Conservation (phyloP, 108 stramenopile genomes). For the Discostella stelligeroides region DNA sequence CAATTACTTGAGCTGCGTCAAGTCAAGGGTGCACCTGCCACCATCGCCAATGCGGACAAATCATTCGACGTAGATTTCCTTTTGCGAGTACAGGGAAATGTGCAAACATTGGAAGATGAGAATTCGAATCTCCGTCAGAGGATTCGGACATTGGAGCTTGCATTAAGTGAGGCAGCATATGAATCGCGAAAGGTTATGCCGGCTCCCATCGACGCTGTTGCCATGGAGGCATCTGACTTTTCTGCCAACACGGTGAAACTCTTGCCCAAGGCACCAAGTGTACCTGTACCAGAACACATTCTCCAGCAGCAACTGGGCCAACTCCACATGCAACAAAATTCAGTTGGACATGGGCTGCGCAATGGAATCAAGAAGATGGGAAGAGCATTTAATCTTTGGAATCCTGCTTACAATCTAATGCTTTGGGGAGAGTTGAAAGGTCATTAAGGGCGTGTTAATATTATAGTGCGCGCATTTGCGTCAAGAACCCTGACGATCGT, state of each 20-base stretch:
- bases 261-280: slow-evolving; percentile 29
- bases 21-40: background rate
- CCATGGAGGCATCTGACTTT: slow-evolving; percentile 4
- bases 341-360: slow-evolving; percentile 15
- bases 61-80: background rate
- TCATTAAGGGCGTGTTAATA: background rate
- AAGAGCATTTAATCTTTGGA: slow-evolving; percentile 32
- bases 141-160: slow-evolving; percentile 31
- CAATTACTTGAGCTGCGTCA: slow-evolving; percentile 14
- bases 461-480: background rate
- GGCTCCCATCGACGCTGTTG: background rate
- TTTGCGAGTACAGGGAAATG: background rate
- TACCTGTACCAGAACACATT: slow-evolving; percentile 22
- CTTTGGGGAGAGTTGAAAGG: slow-evolving; percentile 16
- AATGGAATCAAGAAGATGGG: slow-evolving; percentile 27
- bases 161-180: slow-evolving; percentile 40
- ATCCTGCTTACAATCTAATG: slow-evolving; percentile 24
- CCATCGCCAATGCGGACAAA: background rate
- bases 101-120: slow-evolving; percentile 19
- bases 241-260: background rate
- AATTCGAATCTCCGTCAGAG: slow-evolving; percentile 25
- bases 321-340: slow-evolving; percentile 22
- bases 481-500: background rate
- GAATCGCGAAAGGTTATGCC: slow-evolving; percentile 28
- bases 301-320: slow-evolving; percentile 27